phyloP scores from a whole-genome alignment of 179 eudicot genomes.

The Spergularia azorica region DNA sequence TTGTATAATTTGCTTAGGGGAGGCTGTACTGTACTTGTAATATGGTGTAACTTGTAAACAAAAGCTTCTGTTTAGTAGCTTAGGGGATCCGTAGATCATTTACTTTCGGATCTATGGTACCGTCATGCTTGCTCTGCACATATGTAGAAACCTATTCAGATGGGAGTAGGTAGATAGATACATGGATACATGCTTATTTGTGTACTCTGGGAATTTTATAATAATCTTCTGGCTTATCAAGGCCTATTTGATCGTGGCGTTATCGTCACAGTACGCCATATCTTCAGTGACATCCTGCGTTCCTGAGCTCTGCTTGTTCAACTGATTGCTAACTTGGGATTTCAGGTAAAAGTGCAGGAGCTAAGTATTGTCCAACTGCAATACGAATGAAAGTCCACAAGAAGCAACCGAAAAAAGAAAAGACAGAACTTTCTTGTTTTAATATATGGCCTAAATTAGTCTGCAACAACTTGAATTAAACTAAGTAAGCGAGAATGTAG shows the following conservation, averaged over 20 bases:
- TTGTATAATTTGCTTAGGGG: conserved; percentile 23
- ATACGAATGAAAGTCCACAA: too few species aligned
- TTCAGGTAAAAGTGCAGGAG: too few species aligned
- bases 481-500: too few species aligned
- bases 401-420: too few species aligned
- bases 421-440: too few species aligned
- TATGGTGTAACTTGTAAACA: conserved; percentile 26
- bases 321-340: too few species aligned
- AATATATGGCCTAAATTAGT: too few species aligned
- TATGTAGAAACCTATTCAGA: conserved; percentile 31
- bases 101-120: conserved; percentile 15
- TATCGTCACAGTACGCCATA: too few species aligned
- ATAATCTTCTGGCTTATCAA: conserved; percentile 26
- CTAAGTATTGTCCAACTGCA: too few species aligned
- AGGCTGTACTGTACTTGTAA: conserved; percentile 26
- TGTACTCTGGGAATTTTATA: conserved; percentile 7
- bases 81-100: conserved; percentile 25
- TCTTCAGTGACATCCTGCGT: too few species aligned
- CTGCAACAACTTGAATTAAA: too few species aligned
- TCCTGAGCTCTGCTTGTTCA: too few species aligned
- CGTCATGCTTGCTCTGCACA: conserved; percentile 35
- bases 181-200: conserved; percentile 27
- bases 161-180: conserved; percentile 23
- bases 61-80: conserved; percentile 10
- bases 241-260: conserved; percentile 8